Evolutionary conservation across 108 stramenopile species (phyloP).

Genomic region (Cyclotella distinguenda): DNA sequence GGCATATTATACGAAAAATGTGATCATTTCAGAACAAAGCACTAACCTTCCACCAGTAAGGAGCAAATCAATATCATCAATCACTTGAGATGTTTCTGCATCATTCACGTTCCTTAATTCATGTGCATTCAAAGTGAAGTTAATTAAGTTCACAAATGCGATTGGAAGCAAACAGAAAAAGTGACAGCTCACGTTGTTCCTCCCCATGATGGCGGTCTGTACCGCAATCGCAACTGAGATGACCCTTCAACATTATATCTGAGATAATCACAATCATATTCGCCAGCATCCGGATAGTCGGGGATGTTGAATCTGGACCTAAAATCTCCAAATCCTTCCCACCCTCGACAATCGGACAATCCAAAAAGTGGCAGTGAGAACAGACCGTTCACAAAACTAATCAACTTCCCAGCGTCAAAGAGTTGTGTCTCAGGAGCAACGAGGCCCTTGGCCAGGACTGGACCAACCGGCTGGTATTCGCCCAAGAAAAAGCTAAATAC

Average conservation of each 20-base stretch:
- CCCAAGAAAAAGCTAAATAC: conserved; percentile 66
- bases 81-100: conserved; percentile 4
- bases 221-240: conserved; percentile 11
- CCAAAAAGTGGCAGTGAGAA: conserved; percentile 23
- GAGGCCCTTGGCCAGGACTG: conserved; percentile 30
- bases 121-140: not conserved
- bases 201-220: conserved; percentile 33
- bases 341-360: conserved; percentile 24
- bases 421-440: conserved; percentile 59
- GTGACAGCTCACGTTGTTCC: too few relatives aligned
- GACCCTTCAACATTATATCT: not conserved
- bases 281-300: conserved; percentile 28
- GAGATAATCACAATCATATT: conserved; percentile 7
- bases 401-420: conserved; percentile 21
- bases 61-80: conserved; percentile 43
- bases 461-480: conserved; percentile 51
- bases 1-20: not conserved
- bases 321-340: conserved; percentile 24
- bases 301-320: conserved; percentile 4
- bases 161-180: not conserved
- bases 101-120: conserved; percentile 11
- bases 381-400: conserved; percentile 26
- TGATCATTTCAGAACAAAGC: not conserved
- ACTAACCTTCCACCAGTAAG: conserved; percentile 41
- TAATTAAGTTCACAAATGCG: not conserved